Conservation (phyloP, 225 moss, liverwort and hornwort genomes). For the Pseudoscleropodium purum region DNA sequence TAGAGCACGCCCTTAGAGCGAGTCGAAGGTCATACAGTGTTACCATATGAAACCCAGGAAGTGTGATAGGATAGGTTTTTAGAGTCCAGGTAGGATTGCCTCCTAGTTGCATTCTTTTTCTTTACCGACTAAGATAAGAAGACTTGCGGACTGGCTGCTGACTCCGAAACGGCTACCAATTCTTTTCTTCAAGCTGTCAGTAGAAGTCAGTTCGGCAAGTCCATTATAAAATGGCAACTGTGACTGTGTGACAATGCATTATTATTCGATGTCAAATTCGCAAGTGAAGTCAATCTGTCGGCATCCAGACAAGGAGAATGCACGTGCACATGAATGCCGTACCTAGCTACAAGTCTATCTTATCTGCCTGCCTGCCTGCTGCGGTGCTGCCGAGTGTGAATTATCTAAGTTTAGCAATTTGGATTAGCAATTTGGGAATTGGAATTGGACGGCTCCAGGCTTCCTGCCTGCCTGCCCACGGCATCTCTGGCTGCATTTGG, state of each 20-base stretch:
- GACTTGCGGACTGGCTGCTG: background rate
- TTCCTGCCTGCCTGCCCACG: background rate
- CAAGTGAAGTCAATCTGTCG: background rate
- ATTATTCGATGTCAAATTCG: background rate
- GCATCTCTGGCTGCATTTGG: background rate
- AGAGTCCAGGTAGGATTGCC: background rate
- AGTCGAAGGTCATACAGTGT: background rate
- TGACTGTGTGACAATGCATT: background rate
- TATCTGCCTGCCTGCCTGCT: background rate
- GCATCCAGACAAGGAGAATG: background rate
- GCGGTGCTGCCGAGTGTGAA: too few species aligned
- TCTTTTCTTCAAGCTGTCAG: background rate
- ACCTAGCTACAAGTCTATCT: background rate
- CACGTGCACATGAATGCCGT: background rate
- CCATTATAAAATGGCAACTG: background rate
- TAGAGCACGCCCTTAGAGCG: background rate
- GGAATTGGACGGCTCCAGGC: background rate
- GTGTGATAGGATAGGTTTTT: background rate
- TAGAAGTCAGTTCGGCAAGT: background rate
- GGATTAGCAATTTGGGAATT: too few species aligned
- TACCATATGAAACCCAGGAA: background rate
- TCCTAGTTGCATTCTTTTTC: background rate
- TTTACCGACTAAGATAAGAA: background rate
- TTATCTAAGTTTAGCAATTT: background rate
- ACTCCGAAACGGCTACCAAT: background rate